phyloP scores from a whole-genome alignment of 1,284 basidiomycete species.

The Ceratobasidium sp. region DNA sequence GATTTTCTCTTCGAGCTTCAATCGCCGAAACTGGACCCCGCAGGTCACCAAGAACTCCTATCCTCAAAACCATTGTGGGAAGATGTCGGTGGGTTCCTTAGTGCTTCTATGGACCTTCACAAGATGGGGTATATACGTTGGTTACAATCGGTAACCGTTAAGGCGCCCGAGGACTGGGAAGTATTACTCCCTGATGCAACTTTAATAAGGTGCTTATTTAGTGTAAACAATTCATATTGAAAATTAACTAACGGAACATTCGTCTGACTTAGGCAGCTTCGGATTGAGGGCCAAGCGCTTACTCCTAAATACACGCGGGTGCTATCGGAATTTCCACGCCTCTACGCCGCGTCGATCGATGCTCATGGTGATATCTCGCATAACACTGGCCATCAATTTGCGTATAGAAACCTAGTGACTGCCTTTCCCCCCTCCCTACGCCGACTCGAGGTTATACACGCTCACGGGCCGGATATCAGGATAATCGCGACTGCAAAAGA shows the following conservation, averaged over 20 bases:
- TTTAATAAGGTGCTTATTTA: conserved; percentile 18
- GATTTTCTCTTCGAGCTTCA: conserved; percentile 4
- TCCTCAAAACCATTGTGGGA: conserved; percentile 13
- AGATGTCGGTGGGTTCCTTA: conserved; percentile 10
- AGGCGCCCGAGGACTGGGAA: conserved; percentile 26
- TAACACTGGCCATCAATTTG: too few relatives aligned
- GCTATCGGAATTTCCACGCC: too few relatives aligned
- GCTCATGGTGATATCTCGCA: too few relatives aligned
- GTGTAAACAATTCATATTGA: too few relatives aligned
- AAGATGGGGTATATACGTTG: conserved; percentile 21
- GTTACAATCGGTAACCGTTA: conserved; percentile 11
- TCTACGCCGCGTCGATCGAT: too few relatives aligned
- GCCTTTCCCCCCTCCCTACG: too few relatives aligned
- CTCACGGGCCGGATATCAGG: conserved; percentile 25
- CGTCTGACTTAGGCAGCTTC: too few relatives aligned
- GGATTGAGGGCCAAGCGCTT: too few relatives aligned
- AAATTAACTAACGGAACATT: too few relatives aligned
- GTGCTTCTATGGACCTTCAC: not conserved
- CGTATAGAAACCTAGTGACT: too few relatives aligned
- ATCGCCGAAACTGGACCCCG: not conserved
- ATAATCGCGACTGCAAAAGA: conserved; percentile 23
- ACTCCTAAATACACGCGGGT: too few relatives aligned
- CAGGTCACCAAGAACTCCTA: not conserved
- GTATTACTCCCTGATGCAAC: not conserved
- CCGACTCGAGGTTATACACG: conserved; percentile 22